These are phyloP conservation scores for Cordyceps cicadae DNA, from an alignment of 2,329 filamentous ascomycete species.

Conservation along the genomic window DNA sequence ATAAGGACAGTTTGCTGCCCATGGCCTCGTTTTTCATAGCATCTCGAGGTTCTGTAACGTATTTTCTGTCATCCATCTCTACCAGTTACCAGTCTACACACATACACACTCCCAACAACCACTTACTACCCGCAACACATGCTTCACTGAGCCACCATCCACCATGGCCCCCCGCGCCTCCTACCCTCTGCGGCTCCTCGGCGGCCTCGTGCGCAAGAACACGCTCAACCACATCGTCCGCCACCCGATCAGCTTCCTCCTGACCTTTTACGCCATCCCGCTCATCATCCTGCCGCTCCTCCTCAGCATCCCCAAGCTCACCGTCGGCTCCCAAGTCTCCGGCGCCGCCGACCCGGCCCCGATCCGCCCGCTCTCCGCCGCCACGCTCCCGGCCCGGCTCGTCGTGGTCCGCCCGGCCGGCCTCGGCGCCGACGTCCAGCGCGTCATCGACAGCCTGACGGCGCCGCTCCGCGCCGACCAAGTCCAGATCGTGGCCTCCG, in stretches of 20 bases:
- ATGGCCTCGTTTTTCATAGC: background rate
- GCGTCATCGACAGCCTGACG: slow-evolving; percentile 20
- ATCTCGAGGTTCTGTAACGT: background rate
- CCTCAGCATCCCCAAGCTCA: slow-evolving; percentile 20
- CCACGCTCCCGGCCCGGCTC: slow-evolving; percentile 18
- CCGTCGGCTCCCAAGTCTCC: slow-evolving; percentile 9
- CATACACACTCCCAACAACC: background rate
- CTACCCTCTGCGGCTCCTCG: slow-evolving; percentile 7
- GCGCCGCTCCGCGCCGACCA: slow-evolving; percentile 14
- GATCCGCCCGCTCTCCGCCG: slow-evolving; percentile 16
- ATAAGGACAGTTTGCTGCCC: background rate
- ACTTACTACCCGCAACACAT: background rate
- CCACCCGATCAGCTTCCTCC: slow-evolving; percentile 18
- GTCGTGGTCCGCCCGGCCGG: slow-evolving; percentile 18
- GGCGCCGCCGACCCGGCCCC: slow-evolving; percentile 17
- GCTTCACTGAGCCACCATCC: background rate
- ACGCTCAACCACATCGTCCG: slow-evolving; percentile 17
- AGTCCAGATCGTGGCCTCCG: slow-evolving; percentile 15
- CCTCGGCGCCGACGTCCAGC: slow-evolving; percentile 19
- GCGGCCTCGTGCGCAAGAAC: slow-evolving; percentile 19
- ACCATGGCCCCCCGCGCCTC: background rate
- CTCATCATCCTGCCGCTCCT: slow-evolving; percentile 22
- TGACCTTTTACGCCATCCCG: slow-evolving; percentile 20
- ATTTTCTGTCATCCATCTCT: background rate
- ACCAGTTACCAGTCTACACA: background rate